Percentiles rank a stretch among this genome's conserved stretches.
Conservation (phyloP, 495 filamentous ascomycete species). For the Sordaria brevicollis region DNA sequence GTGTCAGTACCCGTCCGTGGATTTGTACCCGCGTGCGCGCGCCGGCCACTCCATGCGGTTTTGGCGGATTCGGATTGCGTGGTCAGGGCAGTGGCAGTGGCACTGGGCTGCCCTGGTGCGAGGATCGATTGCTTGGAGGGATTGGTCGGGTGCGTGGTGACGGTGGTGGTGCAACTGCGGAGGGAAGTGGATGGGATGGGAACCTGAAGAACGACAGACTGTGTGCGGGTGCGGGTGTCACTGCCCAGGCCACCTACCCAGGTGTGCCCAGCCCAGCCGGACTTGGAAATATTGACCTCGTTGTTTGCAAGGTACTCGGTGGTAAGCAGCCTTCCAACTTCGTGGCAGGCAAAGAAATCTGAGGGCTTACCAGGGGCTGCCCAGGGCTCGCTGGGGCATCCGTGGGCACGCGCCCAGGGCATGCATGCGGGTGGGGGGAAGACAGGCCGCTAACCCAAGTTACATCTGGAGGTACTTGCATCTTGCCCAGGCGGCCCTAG, state of each 20-base stretch:
- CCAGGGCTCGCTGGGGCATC: not conserved
- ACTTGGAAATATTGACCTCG: not conserved
- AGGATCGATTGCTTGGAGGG: not conserved
- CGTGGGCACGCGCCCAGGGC: not conserved
- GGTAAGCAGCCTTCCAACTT: not conserved
- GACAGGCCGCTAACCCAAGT: not conserved
- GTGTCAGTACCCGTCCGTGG: constrained; percentile 19
- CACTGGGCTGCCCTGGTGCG: too few species aligned
- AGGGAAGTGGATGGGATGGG: not conserved
- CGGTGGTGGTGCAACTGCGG: too few species aligned
- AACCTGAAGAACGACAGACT: not conserved
- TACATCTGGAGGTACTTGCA: not conserved
- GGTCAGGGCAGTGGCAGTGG: too few species aligned
- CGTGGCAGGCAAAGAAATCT: not conserved
- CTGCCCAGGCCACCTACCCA: too few species aligned
- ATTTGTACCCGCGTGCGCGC: not conserved
- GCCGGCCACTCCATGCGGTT: not conserved
- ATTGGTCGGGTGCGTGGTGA: too few species aligned
- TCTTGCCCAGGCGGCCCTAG: not conserved
- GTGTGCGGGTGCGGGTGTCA: too few species aligned
- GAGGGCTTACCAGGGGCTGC: not conserved
- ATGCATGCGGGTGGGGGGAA: not conserved
- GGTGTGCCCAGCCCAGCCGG: too few species aligned
- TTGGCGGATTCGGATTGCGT: not conserved
- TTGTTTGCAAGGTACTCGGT: not conserved